phyloP scores from a whole-genome alignment of 129 eudicot species.

The Tagetes erecta region DNA sequence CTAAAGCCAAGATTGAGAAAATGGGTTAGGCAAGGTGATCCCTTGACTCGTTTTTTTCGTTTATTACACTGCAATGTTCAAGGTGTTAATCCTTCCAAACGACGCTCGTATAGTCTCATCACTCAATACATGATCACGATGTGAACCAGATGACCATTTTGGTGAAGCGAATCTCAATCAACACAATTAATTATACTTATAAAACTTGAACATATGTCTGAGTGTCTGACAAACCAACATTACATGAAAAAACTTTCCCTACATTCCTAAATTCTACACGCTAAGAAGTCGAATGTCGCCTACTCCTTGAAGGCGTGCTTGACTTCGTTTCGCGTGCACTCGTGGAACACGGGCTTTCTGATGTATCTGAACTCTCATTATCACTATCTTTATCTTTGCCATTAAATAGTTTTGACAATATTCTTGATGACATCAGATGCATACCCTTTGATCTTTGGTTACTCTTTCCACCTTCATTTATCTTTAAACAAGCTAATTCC shows the following conservation, averaged over 20 bases:
- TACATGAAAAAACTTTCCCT: neutral
- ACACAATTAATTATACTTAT: neutral
- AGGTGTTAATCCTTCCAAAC: too few species aligned
- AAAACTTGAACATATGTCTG: slow-evolving; percentile 6
- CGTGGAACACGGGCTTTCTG: slow-evolving; percentile 73
- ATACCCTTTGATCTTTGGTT: slow-evolving; percentile 51
- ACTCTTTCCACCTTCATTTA: slow-evolving; percentile 34
- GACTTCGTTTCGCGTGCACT: slow-evolving; percentile 61
- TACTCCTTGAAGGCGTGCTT: slow-evolving; percentile 66
- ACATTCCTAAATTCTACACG: slow-evolving; percentile 34
- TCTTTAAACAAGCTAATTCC: slow-evolving; percentile 54
- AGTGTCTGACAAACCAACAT: slow-evolving; percentile 7
- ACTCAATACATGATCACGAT: too few species aligned
- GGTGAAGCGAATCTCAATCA: neutral
- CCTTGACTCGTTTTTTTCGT: too few species aligned
- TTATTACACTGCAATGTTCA: too few species aligned
- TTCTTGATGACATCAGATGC: slow-evolving; percentile 55
- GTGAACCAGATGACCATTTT: neutral
- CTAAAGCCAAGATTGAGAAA: too few species aligned
- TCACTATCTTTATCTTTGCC: slow-evolving; percentile 68
- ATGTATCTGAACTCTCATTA: slow-evolving; percentile 83
- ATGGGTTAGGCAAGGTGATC: too few species aligned
- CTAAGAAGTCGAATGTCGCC: slow-evolving; percentile 55
- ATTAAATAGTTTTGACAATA: slow-evolving; percentile 76
- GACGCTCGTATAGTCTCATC: too few species aligned